phyloP scores from a whole-genome alignment of 208 protist species.

The Acanthamoeba castellanii region DNA sequence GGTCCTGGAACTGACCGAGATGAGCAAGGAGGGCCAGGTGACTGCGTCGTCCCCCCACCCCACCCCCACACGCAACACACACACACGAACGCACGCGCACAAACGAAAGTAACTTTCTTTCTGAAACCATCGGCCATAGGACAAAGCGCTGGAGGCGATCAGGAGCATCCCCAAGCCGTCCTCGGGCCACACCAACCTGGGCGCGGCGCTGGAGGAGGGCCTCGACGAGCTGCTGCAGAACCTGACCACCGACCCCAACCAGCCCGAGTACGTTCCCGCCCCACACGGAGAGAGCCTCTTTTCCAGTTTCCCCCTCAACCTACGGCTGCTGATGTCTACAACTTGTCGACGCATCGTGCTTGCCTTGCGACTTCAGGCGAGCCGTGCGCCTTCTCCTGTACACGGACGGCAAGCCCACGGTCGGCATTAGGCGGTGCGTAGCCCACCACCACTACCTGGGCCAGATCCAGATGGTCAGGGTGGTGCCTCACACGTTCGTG shows the following conservation, averaged over 20 bases:
- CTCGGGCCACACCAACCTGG: constrained; percentile 31
- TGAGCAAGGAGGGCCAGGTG: constrained; percentile 18
- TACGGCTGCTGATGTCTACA: no score
- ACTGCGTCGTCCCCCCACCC: no score
- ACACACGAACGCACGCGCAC: no score
- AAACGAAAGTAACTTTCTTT: no score
- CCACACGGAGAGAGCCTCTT: no score
- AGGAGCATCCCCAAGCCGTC: constrained; percentile 29
- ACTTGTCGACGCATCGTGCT: background rate
- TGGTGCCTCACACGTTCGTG: background rate
- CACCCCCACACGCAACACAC: no score
- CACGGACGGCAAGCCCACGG: constrained; percentile 32
- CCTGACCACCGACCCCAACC: background rate
- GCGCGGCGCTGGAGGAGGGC: constrained; percentile 18
- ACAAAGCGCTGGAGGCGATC: background rate
- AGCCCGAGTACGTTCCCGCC: background rate
- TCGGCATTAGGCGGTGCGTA: background rate
- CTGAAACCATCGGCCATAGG: background rate
- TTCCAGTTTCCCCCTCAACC: no score
- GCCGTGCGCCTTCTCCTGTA: constrained; percentile 16
- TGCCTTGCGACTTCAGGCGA: background rate
- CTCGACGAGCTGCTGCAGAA: background rate
- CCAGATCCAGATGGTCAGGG: no score
- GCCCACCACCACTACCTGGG: background rate
- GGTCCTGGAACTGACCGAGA: background rate